Percentiles rank a stretch among this genome's conserved stretches.
Conservation (phyloP, 2,329 filamentous ascomycete species). For the Penicillium sp. region DNA sequence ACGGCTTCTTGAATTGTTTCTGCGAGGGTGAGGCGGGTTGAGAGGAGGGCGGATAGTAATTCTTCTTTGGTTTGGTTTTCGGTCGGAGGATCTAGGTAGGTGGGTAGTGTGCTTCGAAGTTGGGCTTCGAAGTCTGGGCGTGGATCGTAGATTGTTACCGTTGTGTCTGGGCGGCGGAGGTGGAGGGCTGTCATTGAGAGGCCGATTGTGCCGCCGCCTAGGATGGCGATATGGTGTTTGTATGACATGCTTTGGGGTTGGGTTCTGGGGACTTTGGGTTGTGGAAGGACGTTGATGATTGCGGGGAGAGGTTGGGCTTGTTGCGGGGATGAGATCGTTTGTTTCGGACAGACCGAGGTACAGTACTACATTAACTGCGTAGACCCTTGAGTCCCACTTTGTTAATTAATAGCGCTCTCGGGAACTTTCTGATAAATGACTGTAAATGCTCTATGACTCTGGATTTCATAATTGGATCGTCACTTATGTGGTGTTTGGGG, state of each 20-base stretch:
- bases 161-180: conserved; percentile 41
- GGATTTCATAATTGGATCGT: too few relatives aligned
- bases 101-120: conserved; percentile 44
- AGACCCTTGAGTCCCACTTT: too few relatives aligned
- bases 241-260: neutral
- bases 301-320: too few relatives aligned
- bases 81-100: conserved; percentile 37
- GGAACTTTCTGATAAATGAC: too few relatives aligned
- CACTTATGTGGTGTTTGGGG: too few relatives aligned
- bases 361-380: too few relatives aligned
- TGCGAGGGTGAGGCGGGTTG: conserved; percentile 38
- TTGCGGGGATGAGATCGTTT: too few relatives aligned
- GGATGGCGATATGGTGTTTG: conserved; percentile 32
- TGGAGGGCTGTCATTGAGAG: conserved; percentile 59
- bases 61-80: neutral
- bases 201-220: conserved; percentile 51
- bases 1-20: conserved; percentile 44
- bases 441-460: too few relatives aligned
- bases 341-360: too few relatives aligned
- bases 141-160: conserved; percentile 53
- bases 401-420: too few relatives aligned
- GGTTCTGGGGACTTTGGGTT: too few relatives aligned
- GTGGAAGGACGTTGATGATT: too few relatives aligned
- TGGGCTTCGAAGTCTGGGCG: conserved; percentile 50
- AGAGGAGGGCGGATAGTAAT: conserved; percentile 16